Evolutionary conservation across 2,329 filamentous ascomycete genomes (phyloP).

Genomic region (Xylariaceae sp.): DNA sequence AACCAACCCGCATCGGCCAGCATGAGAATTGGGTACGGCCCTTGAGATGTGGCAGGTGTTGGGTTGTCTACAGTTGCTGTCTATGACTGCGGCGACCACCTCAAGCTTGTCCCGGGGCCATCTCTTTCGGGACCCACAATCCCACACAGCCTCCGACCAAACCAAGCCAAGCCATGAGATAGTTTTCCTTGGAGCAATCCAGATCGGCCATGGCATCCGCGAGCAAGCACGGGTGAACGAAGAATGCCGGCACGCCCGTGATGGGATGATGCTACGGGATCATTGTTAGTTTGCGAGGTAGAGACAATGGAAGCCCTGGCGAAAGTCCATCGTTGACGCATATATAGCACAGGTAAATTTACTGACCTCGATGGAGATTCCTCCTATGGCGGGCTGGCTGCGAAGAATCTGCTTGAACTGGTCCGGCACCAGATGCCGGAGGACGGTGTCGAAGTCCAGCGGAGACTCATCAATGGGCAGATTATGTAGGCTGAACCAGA

Average conservation of each 20-base stretch:
- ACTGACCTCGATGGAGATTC: constrained; percentile 72
- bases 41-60: too few species aligned
- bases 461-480: constrained; percentile 50
- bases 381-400: constrained; percentile 59
- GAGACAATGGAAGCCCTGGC: constrained; percentile 37
- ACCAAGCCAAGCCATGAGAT: constrained; percentile 87
- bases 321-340: constrained; percentile 31
- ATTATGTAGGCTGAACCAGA: constrained; percentile 67
- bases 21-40: constrained; percentile 1
- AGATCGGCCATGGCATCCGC: constrained; percentile 71
- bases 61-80: too few species aligned
- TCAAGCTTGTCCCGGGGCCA: constrained; percentile 39
- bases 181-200: constrained; percentile 57
- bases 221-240: constrained; percentile 88
- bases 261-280: constrained; percentile 70
- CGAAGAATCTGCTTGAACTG: constrained; percentile 58
- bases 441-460: constrained; percentile 63
- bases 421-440: constrained; percentile 63
- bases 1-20: neutral
- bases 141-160: constrained; percentile 75
- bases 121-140: constrained; percentile 67
- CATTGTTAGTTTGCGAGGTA: constrained; percentile 31
- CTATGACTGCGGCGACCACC: constrained; percentile 1
- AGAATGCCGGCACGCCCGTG: constrained; percentile 73
- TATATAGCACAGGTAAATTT: constrained; percentile 26